Conservation (phyloP, 768 basidiomycete genomes). For the Suillus lakei region DNA sequence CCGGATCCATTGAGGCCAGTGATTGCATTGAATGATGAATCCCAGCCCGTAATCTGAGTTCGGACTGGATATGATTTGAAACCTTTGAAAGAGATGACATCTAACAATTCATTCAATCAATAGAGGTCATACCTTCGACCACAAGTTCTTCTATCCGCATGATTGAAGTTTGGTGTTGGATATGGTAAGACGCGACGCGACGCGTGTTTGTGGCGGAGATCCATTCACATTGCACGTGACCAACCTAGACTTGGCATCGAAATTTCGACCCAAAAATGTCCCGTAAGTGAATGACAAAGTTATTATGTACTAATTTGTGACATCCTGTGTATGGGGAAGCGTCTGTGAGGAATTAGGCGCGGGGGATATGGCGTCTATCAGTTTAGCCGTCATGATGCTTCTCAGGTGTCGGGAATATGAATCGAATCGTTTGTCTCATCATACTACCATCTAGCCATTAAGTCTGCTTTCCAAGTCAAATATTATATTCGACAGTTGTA, state of each 20-base stretch:
- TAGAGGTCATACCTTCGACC: constrained; percentile 70
- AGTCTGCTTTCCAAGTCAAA: neutral
- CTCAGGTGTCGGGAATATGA: neutral
- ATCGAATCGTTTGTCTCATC: neutral
- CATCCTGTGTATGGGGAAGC: neutral
- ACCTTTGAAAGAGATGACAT: constrained; percentile 48
- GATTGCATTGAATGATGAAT: constrained; percentile 97
- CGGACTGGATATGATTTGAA: constrained; percentile 99
- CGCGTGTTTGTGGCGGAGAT: constrained; percentile 36
- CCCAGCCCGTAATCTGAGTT: constrained; percentile 96
- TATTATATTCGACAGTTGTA: neutral
- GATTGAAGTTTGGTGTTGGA: constrained; percentile 22
- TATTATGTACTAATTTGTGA: neutral
- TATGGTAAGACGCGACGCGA: constrained; percentile 32
- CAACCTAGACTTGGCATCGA: neutral
- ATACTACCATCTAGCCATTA: neutral
- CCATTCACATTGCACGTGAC: constrained; percentile 24
- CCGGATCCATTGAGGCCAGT: constrained; percentile 95
- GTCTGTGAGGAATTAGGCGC: neutral
- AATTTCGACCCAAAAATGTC: neutral
- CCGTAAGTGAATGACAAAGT: neutral
- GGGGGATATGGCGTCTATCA: constrained; percentile 2
- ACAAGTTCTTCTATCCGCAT: constrained; percentile 98
- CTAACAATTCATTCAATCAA: neutral
- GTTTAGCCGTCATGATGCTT: neutral